A percentile compares a stretch with the other conserved stretches of the same genome.
Evolutionary conservation across 2,329 filamentous ascomycete species (phyloP).

Genomic region (Tolypocladium sp.): DNA sequence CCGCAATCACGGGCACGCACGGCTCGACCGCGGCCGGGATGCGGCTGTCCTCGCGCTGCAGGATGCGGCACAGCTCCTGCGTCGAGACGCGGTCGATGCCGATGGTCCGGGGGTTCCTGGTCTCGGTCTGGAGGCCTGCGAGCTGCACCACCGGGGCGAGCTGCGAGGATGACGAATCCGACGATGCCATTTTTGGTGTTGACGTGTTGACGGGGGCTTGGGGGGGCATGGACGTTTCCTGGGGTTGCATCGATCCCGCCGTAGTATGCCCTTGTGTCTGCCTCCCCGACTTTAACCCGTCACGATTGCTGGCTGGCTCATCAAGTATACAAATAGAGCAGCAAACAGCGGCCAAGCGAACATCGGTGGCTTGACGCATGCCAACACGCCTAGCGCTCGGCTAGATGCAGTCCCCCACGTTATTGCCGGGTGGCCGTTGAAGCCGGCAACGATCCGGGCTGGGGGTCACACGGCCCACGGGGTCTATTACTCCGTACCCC

Average conservation of each 20-base stretch:
- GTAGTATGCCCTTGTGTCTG: not conserved
- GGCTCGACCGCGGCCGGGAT: slow-evolving; percentile 8
- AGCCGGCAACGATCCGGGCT: not conserved
- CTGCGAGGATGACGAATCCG: not conserved
- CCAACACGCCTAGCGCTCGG: not conserved
- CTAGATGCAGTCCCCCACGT: not conserved
- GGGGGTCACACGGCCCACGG: not conserved
- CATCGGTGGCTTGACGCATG: not conserved
- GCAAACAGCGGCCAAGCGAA: not conserved
- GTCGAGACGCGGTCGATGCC: slow-evolving; percentile 8
- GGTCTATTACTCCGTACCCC: not conserved
- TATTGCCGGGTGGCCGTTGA: not conserved
- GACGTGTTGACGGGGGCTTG: too few relatives aligned
- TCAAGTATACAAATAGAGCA: not conserved
- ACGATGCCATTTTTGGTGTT: not conserved
- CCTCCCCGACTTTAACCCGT: not conserved
- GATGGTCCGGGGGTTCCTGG: slow-evolving; percentile 7
- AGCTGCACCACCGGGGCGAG: slow-evolving; percentile 3
- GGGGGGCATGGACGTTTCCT: not conserved
- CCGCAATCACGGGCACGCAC: slow-evolving; percentile 8
- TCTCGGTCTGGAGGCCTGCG: slow-evolving; percentile 8
- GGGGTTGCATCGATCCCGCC: not conserved
- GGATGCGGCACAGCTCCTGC: slow-evolving; percentile 9
- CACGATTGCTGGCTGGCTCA: not conserved
- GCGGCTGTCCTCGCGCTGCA: slow-evolving; percentile 8